phyloP scores from a whole-genome alignment of 192 early-diverging fungal genomes.

The Phlyctochytrium arcticum region DNA sequence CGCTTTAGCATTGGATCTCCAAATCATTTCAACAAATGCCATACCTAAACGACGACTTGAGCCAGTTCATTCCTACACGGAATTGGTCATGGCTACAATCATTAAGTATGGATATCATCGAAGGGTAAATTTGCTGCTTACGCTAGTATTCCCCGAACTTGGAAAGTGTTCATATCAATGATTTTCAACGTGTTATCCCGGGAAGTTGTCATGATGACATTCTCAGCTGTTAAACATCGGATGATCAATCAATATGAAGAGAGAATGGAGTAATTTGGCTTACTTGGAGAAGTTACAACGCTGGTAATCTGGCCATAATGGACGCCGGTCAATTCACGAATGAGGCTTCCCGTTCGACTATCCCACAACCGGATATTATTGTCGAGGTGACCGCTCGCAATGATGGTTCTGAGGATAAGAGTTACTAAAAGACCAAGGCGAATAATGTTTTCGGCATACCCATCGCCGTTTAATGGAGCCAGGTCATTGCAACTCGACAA shows the following conservation, averaged over 20 bases:
- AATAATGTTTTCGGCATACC: slow-evolving; percentile 29
- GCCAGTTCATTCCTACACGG: slow-evolving; percentile 84
- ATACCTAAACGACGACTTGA: slow-evolving; percentile 81
- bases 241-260: not conserved
- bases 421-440: not conserved
- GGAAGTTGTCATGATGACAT: slow-evolving; percentile 84
- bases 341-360: slow-evolving; percentile 67
- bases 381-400: slow-evolving; percentile 92
- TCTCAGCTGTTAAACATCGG: slow-evolving; percentile 60
- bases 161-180: slow-evolving; percentile 75
- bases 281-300: slow-evolving; percentile 68
- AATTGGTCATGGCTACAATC: slow-evolving; percentile 63
- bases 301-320: slow-evolving; percentile 90
- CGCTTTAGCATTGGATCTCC: too few species aligned
- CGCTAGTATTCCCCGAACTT: slow-evolving; percentile 62
- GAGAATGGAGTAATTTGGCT: not conserved
- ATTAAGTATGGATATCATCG: not conserved
- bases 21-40: too few species aligned
- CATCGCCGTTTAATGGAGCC: slow-evolving; percentile 69
- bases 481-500: slow-evolving; percentile 95
- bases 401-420: slow-evolving; percentile 50
- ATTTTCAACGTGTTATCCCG: slow-evolving; percentile 88
- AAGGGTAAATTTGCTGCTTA: slow-evolving; percentile 24
- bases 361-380: slow-evolving; percentile 93
- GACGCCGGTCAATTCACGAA: slow-evolving; percentile 79